Conservation (phyloP, 371 early-diverging fungal species). For the Mucor plumbeus region DNA sequence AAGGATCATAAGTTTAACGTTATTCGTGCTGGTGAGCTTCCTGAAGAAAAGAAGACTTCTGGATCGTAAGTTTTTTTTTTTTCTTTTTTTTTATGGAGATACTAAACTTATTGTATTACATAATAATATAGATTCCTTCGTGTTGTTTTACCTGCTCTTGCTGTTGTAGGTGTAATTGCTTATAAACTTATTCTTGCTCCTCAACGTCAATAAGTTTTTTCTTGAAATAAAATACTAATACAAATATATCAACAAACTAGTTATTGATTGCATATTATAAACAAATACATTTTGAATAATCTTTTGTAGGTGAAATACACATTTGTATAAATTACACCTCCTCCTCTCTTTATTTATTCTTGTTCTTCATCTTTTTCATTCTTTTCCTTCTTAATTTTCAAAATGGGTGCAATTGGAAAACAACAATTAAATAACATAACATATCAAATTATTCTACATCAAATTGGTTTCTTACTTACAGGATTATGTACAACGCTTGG, state of each 20-base stretch:
- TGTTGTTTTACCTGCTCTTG: constrained; percentile 30
- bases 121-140: constrained; percentile 26
- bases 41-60: constrained; percentile 26
- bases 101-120: not conserved
- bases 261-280: constrained; percentile 1
- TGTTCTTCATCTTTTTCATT: constrained; percentile 4
- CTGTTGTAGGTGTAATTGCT: constrained; percentile 33
- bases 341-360: constrained; percentile 10
- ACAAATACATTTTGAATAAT: constrained; percentile 2
- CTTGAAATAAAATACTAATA: too few relatives aligned
- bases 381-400: not conserved
- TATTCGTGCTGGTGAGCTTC: constrained; percentile 53
- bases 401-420: constrained; percentile 1
- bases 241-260: not conserved
- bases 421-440: not conserved
- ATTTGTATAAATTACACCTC: constrained; percentile 9
- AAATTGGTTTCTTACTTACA: constrained; percentile 56
- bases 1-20: constrained; percentile 29
- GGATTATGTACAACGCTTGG: constrained; percentile 64
- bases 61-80: constrained; percentile 45
- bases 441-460: constrained; percentile 45
- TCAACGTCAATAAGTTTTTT: constrained; percentile 29
- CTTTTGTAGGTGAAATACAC: not conserved
- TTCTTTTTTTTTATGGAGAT: not conserved
- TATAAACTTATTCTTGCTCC: constrained; percentile 52